Percentiles rank a stretch among this genome's conserved stretches.
These are phyloP conservation scores for Sistotremastrum niveocremeum DNA, from an alignment of 768 basidiomycete genomes.

Conservation along the genomic window DNA sequence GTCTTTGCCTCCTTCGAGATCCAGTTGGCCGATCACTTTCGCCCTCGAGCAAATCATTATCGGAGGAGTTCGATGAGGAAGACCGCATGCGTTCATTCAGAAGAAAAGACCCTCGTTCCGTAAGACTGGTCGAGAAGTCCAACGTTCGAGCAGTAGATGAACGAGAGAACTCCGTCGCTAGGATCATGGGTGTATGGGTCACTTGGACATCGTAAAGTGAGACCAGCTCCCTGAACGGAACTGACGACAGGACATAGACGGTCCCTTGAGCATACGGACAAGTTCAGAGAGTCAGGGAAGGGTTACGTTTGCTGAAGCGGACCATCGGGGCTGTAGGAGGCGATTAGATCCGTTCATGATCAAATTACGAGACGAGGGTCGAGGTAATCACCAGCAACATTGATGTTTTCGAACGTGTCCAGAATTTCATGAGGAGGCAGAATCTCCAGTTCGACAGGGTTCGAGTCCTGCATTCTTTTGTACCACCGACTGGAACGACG, in stretches of 20 bases:
- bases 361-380: not conserved
- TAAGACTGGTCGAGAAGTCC: slow-evolving; percentile 25
- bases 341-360: not conserved
- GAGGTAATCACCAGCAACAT: slow-evolving; percentile 16
- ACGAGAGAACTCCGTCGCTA: slow-evolving; percentile 29
- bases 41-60: not conserved
- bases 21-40: not conserved
- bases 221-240: slow-evolving; percentile 28
- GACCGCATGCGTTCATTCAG: slow-evolving; percentile 13
- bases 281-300: not conserved
- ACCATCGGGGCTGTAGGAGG: slow-evolving; percentile 21
- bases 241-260: slow-evolving; percentile 7
- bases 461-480: too few relatives aligned
- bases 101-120: slow-evolving; percentile 28
- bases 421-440: slow-evolving; percentile 21
- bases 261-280: slow-evolving; percentile 25
- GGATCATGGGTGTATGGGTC: slow-evolving; percentile 34
- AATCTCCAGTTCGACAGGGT: slow-evolving; percentile 3
- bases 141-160: slow-evolving; percentile 24
- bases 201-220: slow-evolving; percentile 29
- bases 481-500: too few relatives aligned
- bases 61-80: slow-evolving; percentile 1
- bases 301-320: slow-evolving; percentile 25
- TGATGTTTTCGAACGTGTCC: slow-evolving; percentile 17
- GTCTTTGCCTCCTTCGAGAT: slow-evolving; percentile 5